These are phyloP conservation scores for Straminergon stramineum DNA, from an alignment of 225 moss, liverwort and hornwort genomes.

Conservation along the genomic window DNA sequence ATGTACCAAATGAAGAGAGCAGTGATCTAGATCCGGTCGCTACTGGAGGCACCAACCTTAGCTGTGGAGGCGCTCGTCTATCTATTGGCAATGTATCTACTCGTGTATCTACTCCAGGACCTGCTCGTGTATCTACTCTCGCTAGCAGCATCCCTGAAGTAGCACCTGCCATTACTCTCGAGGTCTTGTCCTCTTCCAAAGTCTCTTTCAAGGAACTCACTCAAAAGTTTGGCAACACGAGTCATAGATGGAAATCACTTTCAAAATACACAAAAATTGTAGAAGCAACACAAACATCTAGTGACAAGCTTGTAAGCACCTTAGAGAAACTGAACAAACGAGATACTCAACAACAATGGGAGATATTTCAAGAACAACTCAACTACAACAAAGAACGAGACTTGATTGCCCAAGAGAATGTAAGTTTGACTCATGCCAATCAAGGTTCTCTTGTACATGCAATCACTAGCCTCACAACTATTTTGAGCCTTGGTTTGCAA, in stretches of 20 bases:
- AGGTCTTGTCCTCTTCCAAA: not conserved
- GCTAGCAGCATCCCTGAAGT: fast-evolving
- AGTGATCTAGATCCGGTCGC: fast-evolving
- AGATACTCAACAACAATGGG: not conserved
- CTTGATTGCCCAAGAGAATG: no score
- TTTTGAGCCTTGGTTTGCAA: not conserved
- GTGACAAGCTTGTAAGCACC: not conserved
- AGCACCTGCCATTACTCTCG: fast-evolving
- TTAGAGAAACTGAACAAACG: not conserved
- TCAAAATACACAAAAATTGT: not conserved
- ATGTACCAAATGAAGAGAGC: fast-evolving
- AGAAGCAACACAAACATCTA: not conserved
- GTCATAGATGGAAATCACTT: not conserved
- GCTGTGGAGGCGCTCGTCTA: fast-evolving
- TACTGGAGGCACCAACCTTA: fast-evolving
- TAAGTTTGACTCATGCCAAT: no score
- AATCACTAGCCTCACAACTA: not conserved
- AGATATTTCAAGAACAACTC: not conserved
- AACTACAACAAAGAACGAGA: no score
- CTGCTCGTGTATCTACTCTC: not conserved
- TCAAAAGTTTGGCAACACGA: not conserved
- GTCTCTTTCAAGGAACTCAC: not conserved
- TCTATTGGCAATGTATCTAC: not conserved
- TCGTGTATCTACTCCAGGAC: not conserved
- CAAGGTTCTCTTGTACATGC: no score